Evolutionary conservation across 1,284 basidiomycete species (phyloP), one percentile per base, ranked within the genome.

Genomic region (Fomitopsis palustris): DNA sequence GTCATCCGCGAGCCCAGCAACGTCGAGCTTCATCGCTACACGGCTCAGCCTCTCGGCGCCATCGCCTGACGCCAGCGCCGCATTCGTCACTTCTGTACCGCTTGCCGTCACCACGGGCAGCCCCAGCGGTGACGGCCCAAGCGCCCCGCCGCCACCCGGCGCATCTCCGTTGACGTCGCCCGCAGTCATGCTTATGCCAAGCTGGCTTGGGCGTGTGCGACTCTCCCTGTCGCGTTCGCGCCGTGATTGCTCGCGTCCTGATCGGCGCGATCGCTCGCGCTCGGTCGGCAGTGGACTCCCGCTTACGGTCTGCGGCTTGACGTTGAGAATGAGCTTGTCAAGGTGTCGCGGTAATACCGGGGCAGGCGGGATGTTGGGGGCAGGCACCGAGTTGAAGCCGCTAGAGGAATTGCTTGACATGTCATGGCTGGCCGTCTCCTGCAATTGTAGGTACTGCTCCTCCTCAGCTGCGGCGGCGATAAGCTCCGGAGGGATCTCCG

Each of bases 241-340:
- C 25, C 41, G 51, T 35, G 51, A 57, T 25, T 58, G 49, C 31
- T 57, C 61, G 29, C 58, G 38, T 14, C 57, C 58, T n/a, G 52
- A 52, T 19, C 65, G 60, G 4, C 66, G 61, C 10, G 62, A 59
- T 17, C 66, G 62, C 35, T 68, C 69, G 53, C 54, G 57, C 41
- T 56, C 60, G 31, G 53, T 54, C 57, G 63, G 51, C 21, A 60
- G 55, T 56, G 66, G 37, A 58, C 61, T 54, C 47, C 64, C 62
- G 21, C 61, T 61, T 56, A 69, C 61, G 8, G 67, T 65, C 21
- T 63, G 62, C 19, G 69, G 68, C 53, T 71, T 72, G 21, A 79
- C 81, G 70, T 98, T 98, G 63, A 98, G 77, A 57, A 98, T 97
- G 51, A 98, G 88, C 70, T 94, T 95, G 69, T 98, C 95, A 33